A percentile compares a stretch with the other conserved stretches of the same genome.
Conservation (phyloP, 2,329 filamentous ascomycete genomes). For the Beauveria medogensis region DNA sequence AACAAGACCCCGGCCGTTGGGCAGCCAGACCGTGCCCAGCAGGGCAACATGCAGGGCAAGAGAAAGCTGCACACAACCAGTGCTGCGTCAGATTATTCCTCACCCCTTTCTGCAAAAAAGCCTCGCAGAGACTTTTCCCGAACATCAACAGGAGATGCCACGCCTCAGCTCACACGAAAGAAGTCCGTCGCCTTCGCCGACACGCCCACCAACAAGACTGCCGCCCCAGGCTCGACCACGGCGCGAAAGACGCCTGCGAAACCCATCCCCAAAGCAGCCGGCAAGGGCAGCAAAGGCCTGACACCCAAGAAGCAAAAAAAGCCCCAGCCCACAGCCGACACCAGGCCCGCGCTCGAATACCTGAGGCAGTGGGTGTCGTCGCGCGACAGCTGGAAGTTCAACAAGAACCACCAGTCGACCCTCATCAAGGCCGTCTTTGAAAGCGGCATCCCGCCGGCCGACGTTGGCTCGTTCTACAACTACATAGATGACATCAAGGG, state of each 20-base stretch:
- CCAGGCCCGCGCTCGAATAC: slow-evolving; percentile 65
- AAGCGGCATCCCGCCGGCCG: slow-evolving; percentile 58
- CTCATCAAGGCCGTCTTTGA: slow-evolving; percentile 78
- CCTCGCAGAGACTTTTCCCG: slow-evolving; percentile 8
- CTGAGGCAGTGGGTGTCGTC: slow-evolving; percentile 66
- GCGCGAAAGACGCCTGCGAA: slow-evolving; percentile 24
- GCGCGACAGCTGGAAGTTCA: slow-evolving; percentile 81
- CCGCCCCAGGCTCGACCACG: slow-evolving; percentile 17
- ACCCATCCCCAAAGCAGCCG: slow-evolving; percentile 27
- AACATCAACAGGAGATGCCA: slow-evolving; percentile 11
- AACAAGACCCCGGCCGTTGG: slow-evolving; percentile 10
- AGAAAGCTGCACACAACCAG: slow-evolving; percentile 8
- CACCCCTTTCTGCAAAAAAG: slow-evolving; percentile 9
- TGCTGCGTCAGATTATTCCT: slow-evolving; percentile 9
- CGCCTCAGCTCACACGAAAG: slow-evolving; percentile 24
- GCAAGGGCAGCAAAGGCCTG: neutral
- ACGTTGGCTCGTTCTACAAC: slow-evolving; percentile 61
- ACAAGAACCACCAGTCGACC: slow-evolving; percentile 83
- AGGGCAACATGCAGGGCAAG: slow-evolving; percentile 12
- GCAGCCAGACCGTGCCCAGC: slow-evolving; percentile 12
- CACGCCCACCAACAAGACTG: slow-evolving; percentile 17
- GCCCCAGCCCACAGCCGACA: slow-evolving; percentile 32
- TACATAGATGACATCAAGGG: slow-evolving; percentile 79
- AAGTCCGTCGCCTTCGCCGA: slow-evolving; percentile 43
- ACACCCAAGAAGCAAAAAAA: slow-evolving; percentile 28